Evolutionary conservation across 1,139 yeast species (phyloP), one percentile per base, ranked within the genome.

Genomic region (Scheffersomyces stambukii): DNA sequence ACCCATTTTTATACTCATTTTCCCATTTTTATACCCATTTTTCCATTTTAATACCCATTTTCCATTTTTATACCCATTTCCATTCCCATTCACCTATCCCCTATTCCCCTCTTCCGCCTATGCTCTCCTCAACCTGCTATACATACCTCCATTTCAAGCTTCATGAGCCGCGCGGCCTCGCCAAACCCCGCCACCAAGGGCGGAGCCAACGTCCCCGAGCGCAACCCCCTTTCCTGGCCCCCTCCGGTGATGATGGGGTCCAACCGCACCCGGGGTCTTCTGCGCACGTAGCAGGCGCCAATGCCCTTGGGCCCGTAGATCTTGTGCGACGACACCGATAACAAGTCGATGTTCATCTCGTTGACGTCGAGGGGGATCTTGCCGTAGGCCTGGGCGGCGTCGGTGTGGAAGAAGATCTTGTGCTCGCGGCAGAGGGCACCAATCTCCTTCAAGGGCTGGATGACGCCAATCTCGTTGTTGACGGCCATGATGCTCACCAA

Each of bases 231-330:
- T 64, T 91, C 99, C 65, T 91, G 99, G 31, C 99, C 99, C 59
- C 99, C 99, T 45, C 99, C 99, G 38, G 88, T 82, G 44, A 91
- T 83, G 36, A 91, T 68, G 19, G 99, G 96, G 43, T 89, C 96
- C 42, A 91, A 58, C 73, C 99, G 81, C 31, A 93, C 98, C 64
- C 99, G 80, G 42, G 99, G 99, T 60, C 98, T 79, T 72, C 99
- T 83, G 62, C 98, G 80, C 22, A 93, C 91, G 52, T 75, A 91
- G 46, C 89, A 70, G 10, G 98, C 99, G 49, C 99, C 99, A 41
- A 88, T 75, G 39, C 99, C 99, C 75, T 81, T 91, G 42, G 99
- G 99, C 4, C 98, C 99, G 57, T 93, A 91, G 37, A 93, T 81
- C 64, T 91, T 91, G 64, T 91, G 99, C 4, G 95, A 89, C 0